phyloP scores from a whole-genome alignment of 2,329 filamentous ascomycete genomes.

The Balansia obtecta region DNA sequence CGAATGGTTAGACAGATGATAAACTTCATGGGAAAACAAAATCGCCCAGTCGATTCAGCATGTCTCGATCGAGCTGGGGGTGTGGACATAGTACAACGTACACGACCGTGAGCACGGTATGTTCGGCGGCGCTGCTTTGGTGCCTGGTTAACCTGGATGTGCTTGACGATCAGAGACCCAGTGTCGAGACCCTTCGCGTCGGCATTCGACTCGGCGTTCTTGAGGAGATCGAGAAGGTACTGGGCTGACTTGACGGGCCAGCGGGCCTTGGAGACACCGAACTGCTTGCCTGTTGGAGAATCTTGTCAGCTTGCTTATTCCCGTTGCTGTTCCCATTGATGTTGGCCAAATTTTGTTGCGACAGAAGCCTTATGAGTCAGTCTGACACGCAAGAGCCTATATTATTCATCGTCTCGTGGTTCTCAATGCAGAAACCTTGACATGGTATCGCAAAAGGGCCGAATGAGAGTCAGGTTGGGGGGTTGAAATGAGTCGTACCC shows the following conservation, averaged over 20 bases:
- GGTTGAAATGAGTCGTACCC: slow-evolving; percentile 55
- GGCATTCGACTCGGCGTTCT: slow-evolving; percentile 95
- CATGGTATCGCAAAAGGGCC: background rate
- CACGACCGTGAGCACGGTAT: slow-evolving; percentile 99
- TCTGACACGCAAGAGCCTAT: background rate
- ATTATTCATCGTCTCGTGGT: background rate
- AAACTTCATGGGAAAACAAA: too few relatives aligned
- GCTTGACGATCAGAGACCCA: slow-evolving; percentile 95
- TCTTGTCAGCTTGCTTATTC: slow-evolving; percentile 14
- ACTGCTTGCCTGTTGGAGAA: slow-evolving; percentile 75
- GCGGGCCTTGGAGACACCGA: slow-evolving; percentile 93
- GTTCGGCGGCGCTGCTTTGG: slow-evolving; percentile 98
- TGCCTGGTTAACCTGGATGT: slow-evolving; percentile 99
- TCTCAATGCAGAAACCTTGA: background rate
- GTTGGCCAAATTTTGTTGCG: background rate
- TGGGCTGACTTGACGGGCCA: slow-evolving; percentile 99
- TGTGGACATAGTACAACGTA: slow-evolving; percentile 42
- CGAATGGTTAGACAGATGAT: too few relatives aligned
- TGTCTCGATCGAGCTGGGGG: background rate
- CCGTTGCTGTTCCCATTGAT: too few relatives aligned
- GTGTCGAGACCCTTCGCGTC: slow-evolving; percentile 97
- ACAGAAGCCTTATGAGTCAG: background rate
- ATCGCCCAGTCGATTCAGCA: background rate
- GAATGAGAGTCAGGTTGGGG: background rate
- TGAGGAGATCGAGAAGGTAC: slow-evolving; percentile 93